Base-by-base conservation (phyloP, 352 stramenopile genomes). In the Phytophthora litchii region DNA sequence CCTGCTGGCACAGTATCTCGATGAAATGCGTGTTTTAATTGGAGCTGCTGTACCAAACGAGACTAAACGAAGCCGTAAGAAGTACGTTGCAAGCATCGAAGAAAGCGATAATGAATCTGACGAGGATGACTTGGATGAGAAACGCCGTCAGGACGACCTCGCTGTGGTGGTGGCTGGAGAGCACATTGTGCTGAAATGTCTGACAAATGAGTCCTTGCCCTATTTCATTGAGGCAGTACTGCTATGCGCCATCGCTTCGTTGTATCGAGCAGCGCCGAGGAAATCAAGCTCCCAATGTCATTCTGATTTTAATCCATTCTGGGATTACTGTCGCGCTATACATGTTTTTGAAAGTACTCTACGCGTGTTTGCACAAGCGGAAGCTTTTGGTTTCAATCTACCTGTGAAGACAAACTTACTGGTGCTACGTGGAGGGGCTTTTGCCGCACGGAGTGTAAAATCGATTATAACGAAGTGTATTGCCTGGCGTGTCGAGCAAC, bases 161-260 rank as follows among this genome's bases (percentile, higher is more conserved):
- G 42, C 46, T 25, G 46, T 72, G 32, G 60, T 74, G 11, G 71
- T 80, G 12, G 61, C 82, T 42, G 83, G 83, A 20, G 74, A 90
- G 31, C 83, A 92, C 44, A 59, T 78, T 11, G 66, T 88, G 19
- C 54, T 92, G 5, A 86, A 86, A 55, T 89, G 64, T 27, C 47
- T 92, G 48, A 89, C 78, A 8, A 78, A 83, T 53, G 69, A 80
- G 23, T 86, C 81, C 3, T 64, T 92, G 19, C 71, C 80, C 16
- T 74, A 74, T 40, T 84, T 89, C 31, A 54, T 91, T 17, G 83
- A 92, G 25, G 64, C 67, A 4, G 45, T 89, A 13, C 17, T 87
- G 17, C 49, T 88, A 10, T 91, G 81, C 25, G 61, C 74, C 6
- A 60, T 83, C 17, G 73, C 78, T 25, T 82, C 83, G 2, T 51